Conservation (phyloP, 1,284 basidiomycete genomes). For the Cutaneotrichosporon sp. region DNA sequence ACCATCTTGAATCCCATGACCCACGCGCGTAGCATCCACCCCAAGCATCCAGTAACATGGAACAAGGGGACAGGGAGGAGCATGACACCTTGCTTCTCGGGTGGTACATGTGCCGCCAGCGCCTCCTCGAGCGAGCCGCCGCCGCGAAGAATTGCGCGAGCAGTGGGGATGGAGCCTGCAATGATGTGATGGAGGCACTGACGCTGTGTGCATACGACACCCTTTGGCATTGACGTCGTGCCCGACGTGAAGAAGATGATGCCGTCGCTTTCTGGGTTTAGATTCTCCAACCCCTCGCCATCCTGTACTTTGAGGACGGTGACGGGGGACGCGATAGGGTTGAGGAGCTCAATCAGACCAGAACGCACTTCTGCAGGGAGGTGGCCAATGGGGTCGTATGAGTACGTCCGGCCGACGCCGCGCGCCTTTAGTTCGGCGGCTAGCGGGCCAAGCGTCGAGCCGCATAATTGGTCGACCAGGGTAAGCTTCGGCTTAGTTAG, state of each 20-base stretch:
- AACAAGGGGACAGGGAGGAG: conserved; percentile 44
- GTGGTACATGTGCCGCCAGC: conserved; percentile 16
- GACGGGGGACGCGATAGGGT: background rate
- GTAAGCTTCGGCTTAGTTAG: conserved; percentile 27
- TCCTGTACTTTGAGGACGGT: background rate
- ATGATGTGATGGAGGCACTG: conserved; percentile 36
- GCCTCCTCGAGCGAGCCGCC: conserved; percentile 10
- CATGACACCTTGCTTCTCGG: conserved; percentile 22
- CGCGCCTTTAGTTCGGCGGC: background rate
- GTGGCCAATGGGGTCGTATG: conserved; percentile 3
- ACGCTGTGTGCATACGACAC: conserved; percentile 40
- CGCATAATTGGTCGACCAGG: conserved; percentile 32
- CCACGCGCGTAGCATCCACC: conserved; percentile 38
- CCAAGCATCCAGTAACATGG: conserved; percentile 44
- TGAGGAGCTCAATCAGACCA: background rate
- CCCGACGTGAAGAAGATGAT: conserved; percentile 41
- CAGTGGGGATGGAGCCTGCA: conserved; percentile 15
- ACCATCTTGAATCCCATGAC: conserved; percentile 38
- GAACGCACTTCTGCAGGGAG: background rate
- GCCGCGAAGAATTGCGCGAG: conserved; percentile 24
- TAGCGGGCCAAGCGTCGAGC: conserved; percentile 20
- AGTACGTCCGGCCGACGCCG: conserved; percentile 4
- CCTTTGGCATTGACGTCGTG: conserved; percentile 40
- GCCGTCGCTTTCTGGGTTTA: conserved; percentile 39
- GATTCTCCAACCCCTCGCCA: conserved; percentile 10